Evolutionary conservation across 2,329 filamentous ascomycete genomes (phyloP), one percentile per base, ranked within the genome.

Genomic region (Beauveria sp.): DNA sequence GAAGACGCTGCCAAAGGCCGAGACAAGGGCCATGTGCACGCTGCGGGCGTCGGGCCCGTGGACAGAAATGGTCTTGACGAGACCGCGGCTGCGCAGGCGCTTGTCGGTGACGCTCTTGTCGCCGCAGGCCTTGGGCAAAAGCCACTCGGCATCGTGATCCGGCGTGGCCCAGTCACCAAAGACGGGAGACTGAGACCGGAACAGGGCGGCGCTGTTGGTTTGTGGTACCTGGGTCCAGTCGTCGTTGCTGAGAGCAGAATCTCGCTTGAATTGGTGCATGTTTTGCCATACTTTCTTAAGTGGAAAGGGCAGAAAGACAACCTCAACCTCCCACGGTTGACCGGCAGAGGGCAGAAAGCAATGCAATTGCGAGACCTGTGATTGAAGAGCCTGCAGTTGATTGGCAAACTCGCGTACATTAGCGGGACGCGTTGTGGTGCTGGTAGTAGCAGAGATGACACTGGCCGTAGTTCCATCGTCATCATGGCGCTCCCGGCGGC

Each of bases 281-380:
- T 76, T 75, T 62, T 82, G 75, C 83, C 83, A 86, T 6, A 86
- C 67, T 24, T 77, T 79, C 66, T 79, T 82, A 7, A 86, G 73
- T 1, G 81, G 78, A 70, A 90, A 93, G 1, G 90, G 90, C 8
- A 93, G 71, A 62, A 92, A 85, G 1, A 93, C 85, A 5, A 93
- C 86, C 68, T 93, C 89, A 1, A 93, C 76, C 65, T 89, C 83
- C 87, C 89, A 92, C 0, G 89, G 87, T 46, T 83, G 79, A 47
- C 75, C 73, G 30, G 78, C 77, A 0, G 87, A 85, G n/a, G 89
- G 88, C 34, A 85, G 72, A 10, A 81, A 76, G 6, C 80, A 79
- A 70, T 89, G 86, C 10, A 90, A 76, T 49, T 82, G 77, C 34
- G 77, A 72, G 54, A 85, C 73, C 63, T 82, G 79, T 3, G 78